Evolutionary conservation across 2,329 filamentous ascomycete genomes (phyloP).

Genomic region (Camillea tinctor): DNA sequence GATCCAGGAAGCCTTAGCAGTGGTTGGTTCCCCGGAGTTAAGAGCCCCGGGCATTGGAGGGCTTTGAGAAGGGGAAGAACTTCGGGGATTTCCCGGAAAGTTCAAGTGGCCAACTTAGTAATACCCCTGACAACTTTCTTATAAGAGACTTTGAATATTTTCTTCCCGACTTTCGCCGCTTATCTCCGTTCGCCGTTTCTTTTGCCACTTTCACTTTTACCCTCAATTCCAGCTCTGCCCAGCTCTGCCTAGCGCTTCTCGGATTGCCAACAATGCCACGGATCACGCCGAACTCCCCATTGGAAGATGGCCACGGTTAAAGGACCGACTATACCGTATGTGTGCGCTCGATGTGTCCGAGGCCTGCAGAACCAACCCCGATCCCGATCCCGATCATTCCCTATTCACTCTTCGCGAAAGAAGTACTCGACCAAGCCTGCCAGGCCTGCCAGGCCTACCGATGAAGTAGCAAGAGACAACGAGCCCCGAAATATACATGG

Average conservation of each 20-base stretch:
- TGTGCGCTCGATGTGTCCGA: conserved; percentile 24
- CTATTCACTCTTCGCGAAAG: conserved; percentile 1
- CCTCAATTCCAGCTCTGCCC: too few relatives aligned
- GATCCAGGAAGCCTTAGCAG: too few relatives aligned
- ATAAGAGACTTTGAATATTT: neutral
- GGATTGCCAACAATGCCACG: conserved; percentile 11
- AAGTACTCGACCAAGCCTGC: conserved; percentile 11
- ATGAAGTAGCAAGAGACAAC: too few relatives aligned
- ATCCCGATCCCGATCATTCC: conserved; percentile 1
- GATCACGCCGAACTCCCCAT: neutral
- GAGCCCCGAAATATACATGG: too few relatives aligned
- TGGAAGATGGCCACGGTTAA: conserved; percentile 23
- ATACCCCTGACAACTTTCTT: too few relatives aligned
- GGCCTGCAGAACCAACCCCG: conserved; percentile 1
- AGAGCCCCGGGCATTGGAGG: too few relatives aligned
- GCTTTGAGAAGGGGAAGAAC: neutral
- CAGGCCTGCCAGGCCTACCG: too few relatives aligned
- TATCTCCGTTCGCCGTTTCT: conserved; percentile 14
- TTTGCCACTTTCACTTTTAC: too few relatives aligned
- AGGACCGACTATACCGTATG: conserved; percentile 10
- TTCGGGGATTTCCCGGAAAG: neutral
- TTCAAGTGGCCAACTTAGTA: neutral
- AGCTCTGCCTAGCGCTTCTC: neutral
- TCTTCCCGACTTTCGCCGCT: neutral
- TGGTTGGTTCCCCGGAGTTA: too few relatives aligned